Conservation (phyloP, 768 basidiomycete genomes). For the Lactarius deliciosus region DNA sequence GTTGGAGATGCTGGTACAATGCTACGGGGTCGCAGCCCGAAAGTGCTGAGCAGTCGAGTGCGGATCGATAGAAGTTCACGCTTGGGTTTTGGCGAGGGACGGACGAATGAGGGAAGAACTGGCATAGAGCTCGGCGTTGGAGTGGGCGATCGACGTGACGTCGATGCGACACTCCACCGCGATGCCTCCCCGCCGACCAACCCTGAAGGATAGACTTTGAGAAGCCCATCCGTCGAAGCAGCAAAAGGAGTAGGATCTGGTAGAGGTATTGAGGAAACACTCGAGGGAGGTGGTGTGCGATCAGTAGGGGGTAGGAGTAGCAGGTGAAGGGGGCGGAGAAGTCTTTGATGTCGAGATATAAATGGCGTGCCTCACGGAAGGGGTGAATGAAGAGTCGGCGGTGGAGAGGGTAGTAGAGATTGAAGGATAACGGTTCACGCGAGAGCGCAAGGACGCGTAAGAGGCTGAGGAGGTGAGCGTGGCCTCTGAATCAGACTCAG, state of each 20-base stretch:
- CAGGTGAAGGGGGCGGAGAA: conserved; percentile 21
- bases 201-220: conserved; percentile 27
- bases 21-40: conserved; percentile 24
- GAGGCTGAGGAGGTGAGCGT: conserved; percentile 29
- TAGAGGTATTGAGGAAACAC: background rate
- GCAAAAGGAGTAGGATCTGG: conserved; percentile 4
- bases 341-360: conserved; percentile 17
- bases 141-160: conserved; percentile 21
- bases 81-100: conserved; percentile 9
- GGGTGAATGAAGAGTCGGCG: conserved; percentile 12
- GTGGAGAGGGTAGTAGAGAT: conserved; percentile 30
- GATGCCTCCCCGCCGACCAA: conserved; percentile 17
- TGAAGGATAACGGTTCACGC: conserved; percentile 28
- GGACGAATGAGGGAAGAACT: conserved; percentile 12
- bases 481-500: conserved; percentile 24
- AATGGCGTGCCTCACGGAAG: conserved; percentile 24
- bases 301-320: conserved; percentile 24
- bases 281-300: conserved; percentile 1
- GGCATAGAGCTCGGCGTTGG: conserved; percentile 26
- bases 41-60: conserved; percentile 28
- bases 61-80: conserved; percentile 25
- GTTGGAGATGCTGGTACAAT: conserved; percentile 21
- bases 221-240: conserved; percentile 15
- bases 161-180: conserved; percentile 30
- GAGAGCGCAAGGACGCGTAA: conserved; percentile 29